phyloP scores from a whole-genome alignment of 2,329 filamentous ascomycete genomes.

The Scedosporium boydii region DNA sequence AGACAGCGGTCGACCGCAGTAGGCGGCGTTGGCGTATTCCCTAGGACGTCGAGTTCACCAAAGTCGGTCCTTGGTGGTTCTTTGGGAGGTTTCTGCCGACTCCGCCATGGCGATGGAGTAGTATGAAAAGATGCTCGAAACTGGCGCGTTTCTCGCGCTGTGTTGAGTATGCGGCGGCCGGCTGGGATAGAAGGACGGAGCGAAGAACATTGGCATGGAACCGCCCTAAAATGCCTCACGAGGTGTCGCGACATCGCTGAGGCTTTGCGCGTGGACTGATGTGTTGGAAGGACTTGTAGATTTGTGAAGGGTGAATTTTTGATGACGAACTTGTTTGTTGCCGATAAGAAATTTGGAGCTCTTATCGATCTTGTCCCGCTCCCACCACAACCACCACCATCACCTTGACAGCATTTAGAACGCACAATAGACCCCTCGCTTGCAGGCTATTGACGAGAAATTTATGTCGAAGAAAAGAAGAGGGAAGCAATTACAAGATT shows the following conservation, averaged over 20 bases:
- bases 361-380: background rate
- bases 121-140: background rate
- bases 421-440: background rate
- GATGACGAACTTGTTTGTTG: background rate
- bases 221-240: background rate
- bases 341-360: background rate
- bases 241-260: background rate
- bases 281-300: background rate
- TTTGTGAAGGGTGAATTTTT: background rate
- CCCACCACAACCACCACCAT: background rate
- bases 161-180: background rate
- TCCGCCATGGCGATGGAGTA: background rate
- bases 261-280: background rate
- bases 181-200: background rate
- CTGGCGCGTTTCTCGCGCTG: background rate
- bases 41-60: conserved; percentile 66
- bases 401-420: background rate
- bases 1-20: conserved; percentile 79
- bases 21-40: conserved; percentile 63
- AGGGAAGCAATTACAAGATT: too few species aligned
- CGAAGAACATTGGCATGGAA: background rate
- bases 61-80: conserved; percentile 51
- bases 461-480: too few species aligned
- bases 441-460: too few species aligned
- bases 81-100: conserved; percentile 7